Evolutionary conservation across 2,329 filamentous ascomycete species (phyloP), one percentile per base, ranked within the genome.

Genomic region (Microthyrium microscopicum): DNA sequence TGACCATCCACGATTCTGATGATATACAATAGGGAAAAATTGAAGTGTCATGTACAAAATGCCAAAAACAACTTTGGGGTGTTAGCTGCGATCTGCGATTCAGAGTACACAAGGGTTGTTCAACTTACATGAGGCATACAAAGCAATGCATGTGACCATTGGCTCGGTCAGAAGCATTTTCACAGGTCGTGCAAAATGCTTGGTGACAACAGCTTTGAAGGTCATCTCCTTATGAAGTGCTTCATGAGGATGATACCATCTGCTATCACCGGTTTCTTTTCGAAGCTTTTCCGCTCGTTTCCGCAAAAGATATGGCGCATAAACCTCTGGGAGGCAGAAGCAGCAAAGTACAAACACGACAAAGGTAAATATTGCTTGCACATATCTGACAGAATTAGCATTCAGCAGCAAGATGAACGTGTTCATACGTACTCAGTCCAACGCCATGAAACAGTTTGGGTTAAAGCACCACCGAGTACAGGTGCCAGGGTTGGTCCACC

Each of bases 11-110:
- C 74, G 62, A 3, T 62, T 44, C 44, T 76, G 65, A 26, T 62
- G 56, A 45, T 80, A 82, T 21, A 75, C 72, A 40, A 82, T 61
- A n/a, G 77, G 77, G 46, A 81, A 78, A 11, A 71, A 67, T 15
- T 70, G 64, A 1, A 61, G 43, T 40, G 46, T 57, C 55, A 70
- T 51, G 48, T 77, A 78, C 0, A 77, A 48, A 20, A 77, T 71
- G 0, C 71, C 73, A 41, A 74, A 77, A 47, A 66, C 67, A 49
- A 82, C 62, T n/a, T n/a, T n/a, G n/a, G n/a, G n/a, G n/a, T n/a
- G n/a, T n/a, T n/a, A n/a, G n/a, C n/a, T n/a, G n/a, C n/a, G n/a
- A n/a, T n/a, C n/a, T n/a, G n/a, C n/a, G n/a, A n/a, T n/a, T n/a
- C n/a, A n/a, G n/a, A n/a, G n/a, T n/a, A n/a, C n/a, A n/a, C n/a